phyloP scores from a whole-genome alignment of 495 filamentous ascomycete genomes.

The Xylaria intraflava region DNA sequence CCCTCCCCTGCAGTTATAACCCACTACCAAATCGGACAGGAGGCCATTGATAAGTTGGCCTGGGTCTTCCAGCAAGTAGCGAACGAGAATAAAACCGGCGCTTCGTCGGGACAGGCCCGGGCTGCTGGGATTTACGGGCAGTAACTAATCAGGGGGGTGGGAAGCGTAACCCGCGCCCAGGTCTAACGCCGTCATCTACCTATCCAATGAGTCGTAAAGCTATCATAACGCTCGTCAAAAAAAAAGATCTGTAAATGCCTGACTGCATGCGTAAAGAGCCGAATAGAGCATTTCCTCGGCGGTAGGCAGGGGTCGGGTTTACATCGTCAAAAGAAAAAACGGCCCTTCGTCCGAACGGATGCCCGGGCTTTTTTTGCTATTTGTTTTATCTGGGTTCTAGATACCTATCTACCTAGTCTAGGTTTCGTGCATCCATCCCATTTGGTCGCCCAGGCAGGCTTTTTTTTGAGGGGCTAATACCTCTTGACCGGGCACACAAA shows the following conservation, averaged over 20 bases:
- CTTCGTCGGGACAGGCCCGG: background rate
- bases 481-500: background rate
- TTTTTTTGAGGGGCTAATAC: too few species aligned
- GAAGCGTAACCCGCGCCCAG: too few species aligned
- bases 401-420: background rate
- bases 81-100: constrained; percentile 7
- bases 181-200: too few species aligned
- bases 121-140: background rate
- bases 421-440: background rate
- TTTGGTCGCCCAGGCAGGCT: too few species aligned
- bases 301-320: background rate
- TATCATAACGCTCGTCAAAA: too few species aligned
- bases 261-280: too few species aligned
- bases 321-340: background rate
- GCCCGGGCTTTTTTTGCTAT: background rate
- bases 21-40: constrained; percentile 57
- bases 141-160: too few species aligned
- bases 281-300: background rate
- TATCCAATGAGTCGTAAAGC: too few species aligned
- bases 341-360: background rate
- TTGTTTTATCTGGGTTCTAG: too few species aligned
- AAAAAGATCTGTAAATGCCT: background rate
- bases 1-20: constrained; percentile 39
- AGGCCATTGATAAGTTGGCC: constrained; percentile 42
- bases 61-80: constrained; percentile 38